A percentile compares a stretch with the other conserved stretches of the same genome.
These are phyloP conservation scores for Colletotrichum truncatum DNA, from an alignment of 2,329 filamentous ascomycete species.

Conservation along the genomic window DNA sequence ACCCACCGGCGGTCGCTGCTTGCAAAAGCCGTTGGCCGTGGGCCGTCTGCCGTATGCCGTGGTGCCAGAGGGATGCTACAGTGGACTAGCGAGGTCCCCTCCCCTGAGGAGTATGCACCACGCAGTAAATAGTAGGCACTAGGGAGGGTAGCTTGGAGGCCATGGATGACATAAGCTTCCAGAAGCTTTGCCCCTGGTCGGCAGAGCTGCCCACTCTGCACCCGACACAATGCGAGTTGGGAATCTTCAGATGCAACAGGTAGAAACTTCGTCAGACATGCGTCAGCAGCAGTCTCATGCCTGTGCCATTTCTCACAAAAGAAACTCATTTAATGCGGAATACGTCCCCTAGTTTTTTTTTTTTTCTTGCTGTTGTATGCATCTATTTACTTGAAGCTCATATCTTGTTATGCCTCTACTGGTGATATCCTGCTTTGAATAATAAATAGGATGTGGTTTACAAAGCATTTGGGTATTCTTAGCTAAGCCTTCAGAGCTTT, in stretches of 20 bases:
- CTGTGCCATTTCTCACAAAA: neutral
- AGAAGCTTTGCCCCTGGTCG: constrained; percentile 11
- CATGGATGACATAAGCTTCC: neutral
- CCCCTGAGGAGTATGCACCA: no score
- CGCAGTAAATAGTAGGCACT: no score
- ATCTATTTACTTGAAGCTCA: neutral
- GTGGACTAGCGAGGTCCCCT: no score
- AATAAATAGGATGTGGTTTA: no score
- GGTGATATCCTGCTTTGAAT: no score
- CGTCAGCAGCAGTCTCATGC: neutral
- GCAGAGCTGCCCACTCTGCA: constrained; percentile 1
- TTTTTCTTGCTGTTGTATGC: neutral
- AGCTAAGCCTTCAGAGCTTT: no score
- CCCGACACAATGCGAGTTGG: constrained; percentile 8
- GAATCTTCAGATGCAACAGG: neutral
- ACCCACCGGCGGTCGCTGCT: neutral
- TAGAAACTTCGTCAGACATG: neutral
- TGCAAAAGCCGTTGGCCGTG: neutral
- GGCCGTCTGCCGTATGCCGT: no score
- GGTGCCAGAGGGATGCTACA: no score
- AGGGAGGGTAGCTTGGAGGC: no score
- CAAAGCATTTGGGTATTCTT: no score
- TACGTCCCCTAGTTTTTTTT: neutral
- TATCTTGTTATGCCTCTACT: no score
- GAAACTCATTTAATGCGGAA: neutral